Evolutionary conservation across 2,329 filamentous ascomycete genomes (phyloP), one percentile per base, ranked within the genome.

Genomic region (Claviceps purpurea): DNA sequence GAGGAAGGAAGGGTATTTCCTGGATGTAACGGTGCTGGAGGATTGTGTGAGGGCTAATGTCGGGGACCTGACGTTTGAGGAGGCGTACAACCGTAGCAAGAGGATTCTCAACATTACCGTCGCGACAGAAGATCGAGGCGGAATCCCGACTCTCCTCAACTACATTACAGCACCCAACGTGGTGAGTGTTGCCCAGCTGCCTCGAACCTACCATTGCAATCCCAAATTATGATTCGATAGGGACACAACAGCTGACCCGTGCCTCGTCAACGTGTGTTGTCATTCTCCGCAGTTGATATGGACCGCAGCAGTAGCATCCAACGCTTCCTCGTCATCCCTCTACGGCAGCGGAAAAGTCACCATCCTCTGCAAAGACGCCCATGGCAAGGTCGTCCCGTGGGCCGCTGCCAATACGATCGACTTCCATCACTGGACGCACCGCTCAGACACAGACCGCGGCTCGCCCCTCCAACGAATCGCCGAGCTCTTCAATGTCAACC

Each of bases 131-230:
- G 81, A 80, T 5, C 80, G 83, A 55, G 82, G 81, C 14, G 88
- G 87, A 38, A 81, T 91, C 1, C 90, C 90, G 2, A 89, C 85
- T 47, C 70, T 96, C 37, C 77, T 97, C 38, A 97, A 96, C 66
- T 93, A 96, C 63, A 75, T 96, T 49, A 96, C 90, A 1, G 87
- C 91, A 2, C 91, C 91, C 3, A 91, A 96, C 62, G 89, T 96
- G 61, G 86, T 89, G 77, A 58, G 85, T 82, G 18, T 26, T 45
- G 22, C 22, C 42, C 6, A 22, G 26, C 26, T 14, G 6, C 34
- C 1, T 37, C 6, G 11, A n/a, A 16, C 1, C 20, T 42, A 10
- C 11, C 20, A 5, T 10, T 39, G 38, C 47, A 24, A 34, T n/a
- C 7, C 7, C 24, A 34, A 2, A 11, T 4, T 6, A n/a, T n/a